phyloP scores from a whole-genome alignment of 805 yeast species.

The Suhomyces prunicola region DNA sequence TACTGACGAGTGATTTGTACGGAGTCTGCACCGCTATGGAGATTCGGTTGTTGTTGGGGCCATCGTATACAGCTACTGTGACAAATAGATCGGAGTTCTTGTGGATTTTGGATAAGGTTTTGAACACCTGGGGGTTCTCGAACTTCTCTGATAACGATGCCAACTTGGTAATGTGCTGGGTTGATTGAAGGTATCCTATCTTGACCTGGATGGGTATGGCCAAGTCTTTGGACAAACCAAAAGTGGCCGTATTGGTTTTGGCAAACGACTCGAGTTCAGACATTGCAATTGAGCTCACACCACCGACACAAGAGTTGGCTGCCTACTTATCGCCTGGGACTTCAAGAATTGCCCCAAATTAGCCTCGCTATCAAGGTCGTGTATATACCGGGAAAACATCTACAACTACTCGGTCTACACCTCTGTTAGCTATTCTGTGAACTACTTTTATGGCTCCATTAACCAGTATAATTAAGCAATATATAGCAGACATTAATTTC shows the following conservation, averaged over 20 bases:
- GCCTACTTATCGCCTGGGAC: not conserved
- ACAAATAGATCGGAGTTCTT: constrained; percentile 36
- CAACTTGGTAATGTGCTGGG: constrained; percentile 11
- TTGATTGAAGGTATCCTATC: constrained; percentile 28
- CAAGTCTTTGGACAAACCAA: constrained; percentile 41
- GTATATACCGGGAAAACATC: not conserved
- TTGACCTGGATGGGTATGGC: constrained; percentile 31
- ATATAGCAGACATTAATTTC: not conserved
- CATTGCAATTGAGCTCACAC: not conserved
- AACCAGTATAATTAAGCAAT: not conserved
- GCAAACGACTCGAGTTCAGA: not conserved
- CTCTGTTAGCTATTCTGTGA: not conserved
- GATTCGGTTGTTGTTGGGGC: constrained; percentile 24
- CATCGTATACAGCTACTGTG: constrained; percentile 29
- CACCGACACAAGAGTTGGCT: not conserved
- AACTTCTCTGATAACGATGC: constrained; percentile 32
- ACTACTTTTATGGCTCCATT: not conserved
- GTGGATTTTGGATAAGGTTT: constrained; percentile 27
- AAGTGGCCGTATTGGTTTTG: constrained; percentile 26
- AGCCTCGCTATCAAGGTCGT: not conserved
- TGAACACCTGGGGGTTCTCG: constrained; percentile 33
- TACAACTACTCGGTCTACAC: too few species aligned
- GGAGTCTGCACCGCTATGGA: constrained; percentile 35
- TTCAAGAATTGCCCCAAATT: not conserved
- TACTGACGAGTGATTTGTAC: constrained; percentile 30